These are phyloP conservation scores for Hibiscus mutabilis DNA, from an alignment of 345 rosid genomes.

Conservation along the genomic window DNA sequence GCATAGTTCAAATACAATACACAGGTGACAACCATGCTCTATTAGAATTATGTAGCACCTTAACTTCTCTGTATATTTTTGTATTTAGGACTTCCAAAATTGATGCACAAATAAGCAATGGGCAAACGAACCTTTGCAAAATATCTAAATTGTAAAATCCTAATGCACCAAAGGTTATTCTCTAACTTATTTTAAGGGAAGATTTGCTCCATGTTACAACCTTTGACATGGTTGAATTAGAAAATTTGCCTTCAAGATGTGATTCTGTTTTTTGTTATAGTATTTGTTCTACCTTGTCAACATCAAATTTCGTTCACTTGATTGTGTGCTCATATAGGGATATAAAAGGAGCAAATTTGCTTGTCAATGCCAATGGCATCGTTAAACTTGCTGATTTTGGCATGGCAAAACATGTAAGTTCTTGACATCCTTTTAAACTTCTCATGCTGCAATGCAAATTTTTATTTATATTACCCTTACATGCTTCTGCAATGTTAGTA, in stretches of 20 bases:
- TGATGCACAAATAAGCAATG: background rate
- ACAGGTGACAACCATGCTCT: conserved; percentile 37
- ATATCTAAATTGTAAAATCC: background rate
- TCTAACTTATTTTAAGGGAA: background rate
- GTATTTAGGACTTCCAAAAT: background rate
- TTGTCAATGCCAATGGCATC: conserved; percentile 50
- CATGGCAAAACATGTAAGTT: conserved; percentile 68
- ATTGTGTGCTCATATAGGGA: conserved; percentile 37
- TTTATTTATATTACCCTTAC: background rate
- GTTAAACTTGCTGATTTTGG: conserved; percentile 82
- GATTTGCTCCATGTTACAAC: background rate
- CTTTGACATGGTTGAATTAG: background rate
- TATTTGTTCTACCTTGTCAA: background rate
- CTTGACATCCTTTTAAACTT: background rate
- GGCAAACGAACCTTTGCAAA: background rate
- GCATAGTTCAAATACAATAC: conserved; percentile 54
- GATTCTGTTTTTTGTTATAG: background rate
- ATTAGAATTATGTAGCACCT: background rate
- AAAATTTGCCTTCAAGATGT: background rate
- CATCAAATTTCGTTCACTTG: conserved; percentile 6
- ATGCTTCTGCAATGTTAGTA: background rate
- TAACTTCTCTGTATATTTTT: background rate
- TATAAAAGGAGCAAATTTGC: conserved; percentile 75
- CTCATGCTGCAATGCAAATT: background rate
- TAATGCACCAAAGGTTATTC: background rate